These are phyloP conservation scores for Aureobasidium pullulans DNA, from an alignment of 2,329 filamentous ascomycete genomes.

Conservation along the genomic window DNA sequence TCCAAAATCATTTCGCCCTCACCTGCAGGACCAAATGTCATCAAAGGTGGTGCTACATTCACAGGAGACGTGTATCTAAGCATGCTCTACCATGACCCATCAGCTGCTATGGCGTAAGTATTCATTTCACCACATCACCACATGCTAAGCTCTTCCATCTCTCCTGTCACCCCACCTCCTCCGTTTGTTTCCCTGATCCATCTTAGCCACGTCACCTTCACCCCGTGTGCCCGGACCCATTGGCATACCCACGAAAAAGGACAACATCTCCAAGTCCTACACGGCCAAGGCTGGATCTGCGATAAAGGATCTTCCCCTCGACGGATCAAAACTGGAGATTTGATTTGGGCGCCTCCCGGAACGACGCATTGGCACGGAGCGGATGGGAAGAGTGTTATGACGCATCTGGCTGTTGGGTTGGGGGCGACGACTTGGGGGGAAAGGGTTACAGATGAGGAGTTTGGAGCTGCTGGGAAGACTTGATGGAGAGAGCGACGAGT, in stretches of 20 bases:
- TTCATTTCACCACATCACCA: not conserved
- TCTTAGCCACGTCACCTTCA: slow-evolving; percentile 32
- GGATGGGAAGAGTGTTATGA: slow-evolving; percentile 34
- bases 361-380: slow-evolving; percentile 42
- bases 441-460: slow-evolving; percentile 32
- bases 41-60: slow-evolving; percentile 23
- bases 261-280: slow-evolving; percentile 35
- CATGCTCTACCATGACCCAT: slow-evolving; percentile 20
- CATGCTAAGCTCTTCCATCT: no score
- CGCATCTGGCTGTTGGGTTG: slow-evolving; percentile 32
- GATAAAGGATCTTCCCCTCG: slow-evolving; percentile 32
- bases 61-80: slow-evolving; percentile 28
- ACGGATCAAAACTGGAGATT: slow-evolving; percentile 34
- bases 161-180: no score
- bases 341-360: slow-evolving; percentile 34
- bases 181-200: no score
- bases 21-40: not conserved
- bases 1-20: not conserved
- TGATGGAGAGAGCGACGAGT: slow-evolving; percentile 21
- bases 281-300: slow-evolving; percentile 37
- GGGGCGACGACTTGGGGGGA: slow-evolving; percentile 34
- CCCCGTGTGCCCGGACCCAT: slow-evolving; percentile 37
- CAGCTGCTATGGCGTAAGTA: slow-evolving; percentile 23
- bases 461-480: slow-evolving; percentile 24
- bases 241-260: slow-evolving; percentile 42